These are phyloP conservation scores for Filobasidium floriforme DNA, from an alignment of 768 basidiomycete species.

Conservation along the genomic window DNA sequence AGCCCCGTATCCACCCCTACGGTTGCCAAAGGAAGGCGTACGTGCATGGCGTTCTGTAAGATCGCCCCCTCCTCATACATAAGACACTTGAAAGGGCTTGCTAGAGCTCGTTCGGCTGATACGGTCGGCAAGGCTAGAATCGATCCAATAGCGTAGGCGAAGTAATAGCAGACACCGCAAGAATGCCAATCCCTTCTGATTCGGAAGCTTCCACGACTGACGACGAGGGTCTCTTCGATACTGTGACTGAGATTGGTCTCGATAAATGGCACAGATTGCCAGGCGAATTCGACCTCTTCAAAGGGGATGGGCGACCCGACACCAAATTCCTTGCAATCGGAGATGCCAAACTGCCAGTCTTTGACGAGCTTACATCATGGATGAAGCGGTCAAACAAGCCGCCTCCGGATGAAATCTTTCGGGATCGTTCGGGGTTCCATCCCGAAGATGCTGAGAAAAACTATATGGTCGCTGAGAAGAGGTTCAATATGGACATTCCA, in stretches of 20 bases:
- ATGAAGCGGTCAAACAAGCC: constrained; percentile 15
- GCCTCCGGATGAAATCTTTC: constrained; percentile 6
- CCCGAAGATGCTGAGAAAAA: constrained; percentile 21
- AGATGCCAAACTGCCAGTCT: constrained; percentile 12
- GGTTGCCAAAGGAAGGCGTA: too few species aligned
- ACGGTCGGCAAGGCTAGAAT: too few species aligned
- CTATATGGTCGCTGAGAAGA: constrained; percentile 5
- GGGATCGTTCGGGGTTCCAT: constrained; percentile 6
- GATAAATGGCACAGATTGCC: constrained; percentile 5
- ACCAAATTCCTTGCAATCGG: constrained; percentile 15
- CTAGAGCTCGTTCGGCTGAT: too few species aligned
- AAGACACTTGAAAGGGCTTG: too few species aligned
- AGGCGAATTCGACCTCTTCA: not conserved
- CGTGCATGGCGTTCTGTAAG: too few species aligned
- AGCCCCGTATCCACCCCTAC: too few species aligned
- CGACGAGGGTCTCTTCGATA: not conserved
- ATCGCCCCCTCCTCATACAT: too few species aligned
- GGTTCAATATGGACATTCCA: constrained; percentile 12
- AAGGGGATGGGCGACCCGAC: constrained; percentile 4
- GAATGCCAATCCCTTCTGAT: not conserved
- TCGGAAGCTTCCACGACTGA: not conserved
- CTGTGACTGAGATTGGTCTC: not conserved
- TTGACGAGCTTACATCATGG: constrained; percentile 18
- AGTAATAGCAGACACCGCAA: not conserved
- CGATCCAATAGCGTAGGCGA: too few species aligned